phyloP scores from a whole-genome alignment of 129 eudicot genomes.

The Centaurea solstitialis region DNA sequence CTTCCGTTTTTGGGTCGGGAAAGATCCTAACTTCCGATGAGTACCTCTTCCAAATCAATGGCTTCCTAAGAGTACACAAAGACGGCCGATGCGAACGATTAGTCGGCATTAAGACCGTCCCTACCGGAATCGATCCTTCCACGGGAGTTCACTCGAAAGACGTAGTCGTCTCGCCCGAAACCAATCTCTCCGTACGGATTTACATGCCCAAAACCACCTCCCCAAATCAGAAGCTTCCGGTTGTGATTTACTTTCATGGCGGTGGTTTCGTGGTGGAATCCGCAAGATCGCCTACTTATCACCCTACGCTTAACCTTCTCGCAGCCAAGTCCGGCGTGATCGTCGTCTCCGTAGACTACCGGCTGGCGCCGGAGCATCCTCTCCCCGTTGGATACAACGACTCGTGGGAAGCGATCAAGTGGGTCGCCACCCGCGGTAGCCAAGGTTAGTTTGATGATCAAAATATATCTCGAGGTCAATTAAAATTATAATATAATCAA shows the following conservation, averaged over 20 bases:
- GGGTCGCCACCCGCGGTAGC: constrained; percentile 48
- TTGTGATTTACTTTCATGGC: constrained; percentile 45
- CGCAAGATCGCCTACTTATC: constrained; percentile 28
- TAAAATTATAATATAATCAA: too few relatives aligned
- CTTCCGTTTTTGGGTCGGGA: constrained; percentile 8
- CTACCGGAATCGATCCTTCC: constrained; percentile 27
- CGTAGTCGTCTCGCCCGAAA: constrained; percentile 27
- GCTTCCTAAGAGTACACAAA: constrained; percentile 32
- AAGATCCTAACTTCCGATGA: constrained; percentile 11
- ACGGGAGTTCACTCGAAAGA: constrained; percentile 40
- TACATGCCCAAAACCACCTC: constrained; percentile 22
- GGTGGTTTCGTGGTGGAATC: constrained; percentile 45
- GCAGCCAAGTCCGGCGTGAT: constrained; percentile 18
- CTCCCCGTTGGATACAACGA: constrained; percentile 56
- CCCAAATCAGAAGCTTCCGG: constrained; percentile 26
- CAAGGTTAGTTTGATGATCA: neutral
- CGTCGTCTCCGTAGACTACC: constrained; percentile 46
- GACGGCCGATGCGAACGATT: constrained; percentile 38
- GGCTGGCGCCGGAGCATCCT: constrained; percentile 56
- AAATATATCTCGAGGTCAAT: too few relatives aligned
- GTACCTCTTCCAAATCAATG: constrained; percentile 4
- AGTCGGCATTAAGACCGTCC: neutral
- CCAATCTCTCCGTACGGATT: constrained; percentile 18
- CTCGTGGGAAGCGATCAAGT: constrained; percentile 62
- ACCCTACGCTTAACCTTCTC: constrained; percentile 28